Conservation (phyloP, 148 eudicot species). For the Vaccinium vitisidaea region DNA sequence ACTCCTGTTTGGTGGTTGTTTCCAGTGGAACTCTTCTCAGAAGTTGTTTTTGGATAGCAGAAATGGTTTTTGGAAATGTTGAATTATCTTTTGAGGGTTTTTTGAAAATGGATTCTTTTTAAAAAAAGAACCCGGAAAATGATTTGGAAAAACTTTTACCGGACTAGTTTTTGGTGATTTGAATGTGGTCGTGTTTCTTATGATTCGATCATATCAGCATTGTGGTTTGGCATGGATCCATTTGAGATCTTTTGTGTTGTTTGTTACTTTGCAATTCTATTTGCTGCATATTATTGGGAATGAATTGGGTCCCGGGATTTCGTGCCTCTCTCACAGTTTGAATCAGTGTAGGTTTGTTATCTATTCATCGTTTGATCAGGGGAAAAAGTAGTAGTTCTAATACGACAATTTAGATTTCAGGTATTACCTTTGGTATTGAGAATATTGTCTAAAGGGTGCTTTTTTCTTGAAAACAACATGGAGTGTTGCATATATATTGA, state of each 20-base stretch:
- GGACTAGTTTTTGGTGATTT: background rate
- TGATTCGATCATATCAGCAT: background rate
- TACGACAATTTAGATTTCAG: background rate
- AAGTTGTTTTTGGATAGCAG: background rate
- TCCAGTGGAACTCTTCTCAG: background rate
- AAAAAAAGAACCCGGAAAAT: no score
- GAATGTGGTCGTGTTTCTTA: background rate
- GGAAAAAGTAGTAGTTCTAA: background rate
- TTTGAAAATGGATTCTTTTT: background rate
- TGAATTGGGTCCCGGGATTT: background rate
- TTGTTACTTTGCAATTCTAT: background rate
- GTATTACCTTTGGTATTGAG: background rate
- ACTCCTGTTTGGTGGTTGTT: background rate
- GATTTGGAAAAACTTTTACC: background rate
- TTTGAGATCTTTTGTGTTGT: constrained; percentile 1
- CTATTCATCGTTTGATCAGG: background rate
- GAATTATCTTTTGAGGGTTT: background rate
- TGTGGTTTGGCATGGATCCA: background rate
- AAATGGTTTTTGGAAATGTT: background rate
- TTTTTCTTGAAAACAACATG: background rate
- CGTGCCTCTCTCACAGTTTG: background rate
- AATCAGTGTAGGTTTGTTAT: background rate
- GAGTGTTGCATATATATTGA: background rate
- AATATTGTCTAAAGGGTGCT: background rate
- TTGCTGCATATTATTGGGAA: background rate